These are phyloP conservation scores for Zygotorulaspora chibaensis DNA, from an alignment of 805 yeast species.

Conservation along the genomic window DNA sequence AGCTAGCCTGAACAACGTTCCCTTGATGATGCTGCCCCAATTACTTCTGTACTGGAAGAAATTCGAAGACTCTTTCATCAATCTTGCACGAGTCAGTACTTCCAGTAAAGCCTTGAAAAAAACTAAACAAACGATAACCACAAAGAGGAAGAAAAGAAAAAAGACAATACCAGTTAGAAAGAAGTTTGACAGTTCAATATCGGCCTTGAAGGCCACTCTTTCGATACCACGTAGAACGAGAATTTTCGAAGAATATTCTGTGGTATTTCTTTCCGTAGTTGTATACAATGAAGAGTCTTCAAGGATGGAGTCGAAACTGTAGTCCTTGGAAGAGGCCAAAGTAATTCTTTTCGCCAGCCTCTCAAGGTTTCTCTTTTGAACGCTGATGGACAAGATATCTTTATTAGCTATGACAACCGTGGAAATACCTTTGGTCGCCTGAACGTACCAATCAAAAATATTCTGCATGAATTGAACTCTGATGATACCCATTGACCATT, in stretches of 20 bases:
- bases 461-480: slow-evolving; percentile 69
- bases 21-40: slow-evolving; percentile 84
- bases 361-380: slow-evolving; percentile 52
- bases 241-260: slow-evolving; percentile 58
- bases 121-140: slow-evolving; percentile 49
- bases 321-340: slow-evolving; percentile 32
- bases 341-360: slow-evolving; percentile 37
- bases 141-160: slow-evolving; percentile 71
- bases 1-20: slow-evolving; percentile 78
- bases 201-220: slow-evolving; percentile 80
- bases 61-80: slow-evolving; percentile 53
- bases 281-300: slow-evolving; percentile 54
- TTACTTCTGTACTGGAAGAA: slow-evolving; percentile 74
- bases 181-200: slow-evolving; percentile 79
- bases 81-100: slow-evolving; percentile 51
- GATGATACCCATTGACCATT: slow-evolving; percentile 94
- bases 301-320: slow-evolving; percentile 48
- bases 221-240: slow-evolving; percentile 85
- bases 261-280: slow-evolving; percentile 61
- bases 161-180: slow-evolving; percentile 85
- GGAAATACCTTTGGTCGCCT: slow-evolving; percentile 86
- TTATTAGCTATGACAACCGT: slow-evolving; percentile 67
- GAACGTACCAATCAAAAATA: slow-evolving; percentile 90
- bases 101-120: slow-evolving; percentile 69
- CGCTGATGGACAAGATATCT: slow-evolving; percentile 71